Conservation (phyloP, 805 yeast genomes). For the Isabelozyma heimii region DNA sequence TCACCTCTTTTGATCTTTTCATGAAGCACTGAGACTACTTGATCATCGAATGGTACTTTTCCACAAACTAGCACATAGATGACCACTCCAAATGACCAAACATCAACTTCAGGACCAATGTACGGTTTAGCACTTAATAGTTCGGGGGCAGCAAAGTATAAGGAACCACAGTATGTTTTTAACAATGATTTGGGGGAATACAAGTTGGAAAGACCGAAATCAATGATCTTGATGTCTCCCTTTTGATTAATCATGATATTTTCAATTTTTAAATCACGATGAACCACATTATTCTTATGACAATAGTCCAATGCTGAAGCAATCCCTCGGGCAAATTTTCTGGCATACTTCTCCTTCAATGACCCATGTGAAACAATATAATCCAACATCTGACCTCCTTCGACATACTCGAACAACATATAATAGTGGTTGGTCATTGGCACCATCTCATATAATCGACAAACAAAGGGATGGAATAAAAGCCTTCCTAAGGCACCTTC, state of each 20-base stretch:
- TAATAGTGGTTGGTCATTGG: slow-evolving; percentile 96
- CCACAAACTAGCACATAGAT: slow-evolving; percentile 95
- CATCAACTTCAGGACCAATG: slow-evolving; percentile 94
- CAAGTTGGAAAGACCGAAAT: slow-evolving; percentile 91
- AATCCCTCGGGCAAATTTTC: slow-evolving; percentile 92
- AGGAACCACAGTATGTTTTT: slow-evolving; percentile 94
- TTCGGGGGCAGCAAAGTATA: slow-evolving; percentile 98
- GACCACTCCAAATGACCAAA: slow-evolving; percentile 98
- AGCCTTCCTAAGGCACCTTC: slow-evolving; percentile 94
- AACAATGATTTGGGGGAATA: slow-evolving; percentile 68
- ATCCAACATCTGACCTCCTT: slow-evolving; percentile 97
- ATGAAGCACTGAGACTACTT: slow-evolving; percentile 85
- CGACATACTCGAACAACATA: slow-evolving; percentile 93
- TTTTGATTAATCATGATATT: slow-evolving; percentile 90
- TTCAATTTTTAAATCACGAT: slow-evolving; percentile 94
- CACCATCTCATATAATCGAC: slow-evolving; percentile 88
- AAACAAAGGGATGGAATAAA: slow-evolving; percentile 87
- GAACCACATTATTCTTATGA: slow-evolving; percentile 92
- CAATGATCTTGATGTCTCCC: slow-evolving; percentile 94
- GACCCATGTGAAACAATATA: slow-evolving; percentile 96
- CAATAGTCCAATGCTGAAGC: slow-evolving; percentile 92
- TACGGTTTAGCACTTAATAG: slow-evolving; percentile 88
- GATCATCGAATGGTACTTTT: slow-evolving; percentile 97
- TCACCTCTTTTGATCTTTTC: slow-evolving; percentile 90
- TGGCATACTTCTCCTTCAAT: slow-evolving; percentile 87